phyloP scores from a whole-genome alignment of 441 rosid genomes.

The Hypseocharis bilobata region DNA sequence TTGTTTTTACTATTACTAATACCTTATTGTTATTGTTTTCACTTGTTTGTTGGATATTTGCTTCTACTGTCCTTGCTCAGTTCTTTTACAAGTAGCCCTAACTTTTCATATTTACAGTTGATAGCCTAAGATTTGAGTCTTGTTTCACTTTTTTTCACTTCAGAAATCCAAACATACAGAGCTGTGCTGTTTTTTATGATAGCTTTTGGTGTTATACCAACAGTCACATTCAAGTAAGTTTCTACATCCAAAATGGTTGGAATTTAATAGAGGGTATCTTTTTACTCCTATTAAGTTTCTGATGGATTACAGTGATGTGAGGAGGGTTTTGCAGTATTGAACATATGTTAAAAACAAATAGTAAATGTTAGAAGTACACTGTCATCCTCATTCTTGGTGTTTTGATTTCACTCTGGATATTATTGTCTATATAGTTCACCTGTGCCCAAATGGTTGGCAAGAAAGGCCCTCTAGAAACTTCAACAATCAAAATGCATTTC shows the following conservation, averaged over 20 bases:
- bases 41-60: background rate
- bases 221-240: slow-evolving; percentile 24
- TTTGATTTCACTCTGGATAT: background rate
- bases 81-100: background rate
- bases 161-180: slow-evolving; percentile 21
- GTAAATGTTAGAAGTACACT: background rate
- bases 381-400: background rate
- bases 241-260: background rate
- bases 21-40: no score
- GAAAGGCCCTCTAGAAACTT: background rate
- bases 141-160: background rate
- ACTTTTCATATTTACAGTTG: background rate
- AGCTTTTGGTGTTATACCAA: slow-evolving; percentile 25
- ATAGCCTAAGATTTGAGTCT: background rate
- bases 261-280: background rate
- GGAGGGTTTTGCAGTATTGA: background rate
- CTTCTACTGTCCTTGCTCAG: background rate
- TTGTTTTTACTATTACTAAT: no score
- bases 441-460: slow-evolving; percentile 8
- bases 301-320: background rate
- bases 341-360: background rate
- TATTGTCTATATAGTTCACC: background rate
- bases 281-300: background rate
- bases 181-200: slow-evolving; percentile 23
- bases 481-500: background rate